These are phyloP conservation scores for Aegilops tauschii DNA, from an alignment of 176 grass and related monocot species.

Conservation along the genomic window DNA sequence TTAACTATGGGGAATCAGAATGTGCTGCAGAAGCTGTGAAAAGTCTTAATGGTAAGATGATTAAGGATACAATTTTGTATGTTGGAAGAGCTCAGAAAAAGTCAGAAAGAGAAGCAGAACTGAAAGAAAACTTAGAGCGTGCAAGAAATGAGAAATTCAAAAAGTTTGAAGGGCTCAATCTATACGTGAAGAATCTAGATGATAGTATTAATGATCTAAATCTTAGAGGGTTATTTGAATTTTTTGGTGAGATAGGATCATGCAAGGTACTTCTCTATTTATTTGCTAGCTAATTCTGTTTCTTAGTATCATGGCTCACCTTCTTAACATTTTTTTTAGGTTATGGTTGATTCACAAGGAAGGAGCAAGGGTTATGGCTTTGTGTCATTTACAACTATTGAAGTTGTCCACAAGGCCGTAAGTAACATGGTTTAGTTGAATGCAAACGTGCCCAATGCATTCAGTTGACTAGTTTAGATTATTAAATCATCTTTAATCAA, in stretches of 20 bases:
- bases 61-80: constrained; percentile 35
- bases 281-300: not conserved
- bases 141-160: constrained; percentile 20
- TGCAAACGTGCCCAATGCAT: not conserved
- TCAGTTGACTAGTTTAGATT: not conserved
- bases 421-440: not conserved
- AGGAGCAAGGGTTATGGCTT: constrained; percentile 62
- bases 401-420: constrained; percentile 46
- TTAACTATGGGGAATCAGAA: constrained; percentile 48
- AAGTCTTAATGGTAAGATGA: constrained; percentile 32
- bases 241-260: constrained; percentile 45
- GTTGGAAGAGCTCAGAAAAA: constrained; percentile 35
- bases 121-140: constrained; percentile 27
- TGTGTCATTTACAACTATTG: constrained; percentile 41
- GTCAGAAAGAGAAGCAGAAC: constrained; percentile 34
- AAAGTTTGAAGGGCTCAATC: constrained; percentile 34
- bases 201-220: constrained; percentile 33
- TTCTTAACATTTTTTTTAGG: not conserved
- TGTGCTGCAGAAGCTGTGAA: constrained; percentile 20
- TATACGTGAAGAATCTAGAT: constrained; percentile 65
- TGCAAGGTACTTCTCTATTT: constrained; percentile 35
- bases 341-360: constrained; percentile 46
- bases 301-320: not conserved
- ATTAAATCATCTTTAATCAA: not conserved
- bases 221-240: constrained; percentile 32